These are phyloP conservation scores for Cicer cuneatum DNA, from an alignment of 306 rosid species.

Conservation along the genomic window DNA sequence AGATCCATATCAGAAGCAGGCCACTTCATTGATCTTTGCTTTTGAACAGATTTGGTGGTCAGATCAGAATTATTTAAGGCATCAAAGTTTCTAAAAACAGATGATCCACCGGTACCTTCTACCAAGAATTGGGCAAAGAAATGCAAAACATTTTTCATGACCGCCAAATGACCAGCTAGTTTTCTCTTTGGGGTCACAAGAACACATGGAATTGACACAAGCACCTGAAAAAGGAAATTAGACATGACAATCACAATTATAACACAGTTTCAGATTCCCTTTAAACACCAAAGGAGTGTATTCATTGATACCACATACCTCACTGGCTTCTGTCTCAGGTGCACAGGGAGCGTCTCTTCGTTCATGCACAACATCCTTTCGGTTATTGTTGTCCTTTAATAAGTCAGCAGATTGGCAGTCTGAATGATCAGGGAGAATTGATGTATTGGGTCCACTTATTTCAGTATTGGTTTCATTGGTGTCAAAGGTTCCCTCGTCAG, in stretches of 20 bases:
- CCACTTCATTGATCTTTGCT: conserved; percentile 68
- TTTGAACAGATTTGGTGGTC: conserved; percentile 69
- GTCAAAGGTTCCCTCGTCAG: conserved; percentile 83
- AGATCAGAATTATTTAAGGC: conserved; percentile 64
- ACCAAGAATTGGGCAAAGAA: conserved; percentile 88
- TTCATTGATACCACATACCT: conserved; percentile 62
- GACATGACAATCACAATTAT: conserved; percentile 35
- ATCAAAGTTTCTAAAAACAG: conserved; percentile 78
- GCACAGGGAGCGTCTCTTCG: conserved; percentile 67
- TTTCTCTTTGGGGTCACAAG: conserved; percentile 90
- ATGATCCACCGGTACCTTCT: conserved; percentile 94
- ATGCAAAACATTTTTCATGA: conserved; percentile 90
- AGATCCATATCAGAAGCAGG: conserved; percentile 67
- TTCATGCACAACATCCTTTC: conserved; percentile 69
- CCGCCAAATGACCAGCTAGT: conserved; percentile 90
- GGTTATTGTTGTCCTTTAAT: conserved; percentile 62
- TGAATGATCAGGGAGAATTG: conserved; percentile 57
- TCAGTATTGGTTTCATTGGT: conserved; percentile 63
- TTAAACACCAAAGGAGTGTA: conserved; percentile 31
- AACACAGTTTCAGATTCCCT: conserved; percentile 30
- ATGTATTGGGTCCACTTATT: conserved; percentile 58
- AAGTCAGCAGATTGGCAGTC: conserved; percentile 63
- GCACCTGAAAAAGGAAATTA: conserved; percentile 74
- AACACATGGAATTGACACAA: conserved; percentile 78
- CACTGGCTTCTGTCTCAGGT: conserved; percentile 72